Conservation (phyloP, 2,329 filamentous ascomycete species). For the Laburnicola sp. region DNA sequence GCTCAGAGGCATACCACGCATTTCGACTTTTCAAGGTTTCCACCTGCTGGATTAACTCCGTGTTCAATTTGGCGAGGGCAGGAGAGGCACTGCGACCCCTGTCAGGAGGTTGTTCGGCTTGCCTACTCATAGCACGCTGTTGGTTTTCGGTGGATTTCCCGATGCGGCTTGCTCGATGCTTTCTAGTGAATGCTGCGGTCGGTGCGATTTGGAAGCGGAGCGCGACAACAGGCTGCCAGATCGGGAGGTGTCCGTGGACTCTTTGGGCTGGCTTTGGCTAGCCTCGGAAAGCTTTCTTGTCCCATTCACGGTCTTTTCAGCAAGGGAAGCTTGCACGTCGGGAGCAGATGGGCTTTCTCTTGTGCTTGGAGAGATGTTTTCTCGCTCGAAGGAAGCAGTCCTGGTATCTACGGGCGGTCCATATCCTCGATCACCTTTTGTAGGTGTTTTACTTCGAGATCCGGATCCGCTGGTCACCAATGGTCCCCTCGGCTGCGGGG, state of each 20-base stretch:
- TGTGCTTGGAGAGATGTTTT: slow-evolving; percentile 53
- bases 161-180: slow-evolving; percentile 54
- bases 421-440: slow-evolving; percentile 52
- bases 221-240: slow-evolving; percentile 41
- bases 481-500: slow-evolving; percentile 59
- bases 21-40: slow-evolving; percentile 83
- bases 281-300: slow-evolving; percentile 37
- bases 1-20: slow-evolving; percentile 95
- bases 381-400: slow-evolving; percentile 51
- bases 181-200: slow-evolving; percentile 67
- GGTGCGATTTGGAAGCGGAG: slow-evolving; percentile 49
- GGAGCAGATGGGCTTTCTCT: slow-evolving; percentile 38
- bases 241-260: slow-evolving; percentile 42
- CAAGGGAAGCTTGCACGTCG: slow-evolving; percentile 20
- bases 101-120: slow-evolving; percentile 56
- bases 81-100: slow-evolving; percentile 63
- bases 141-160: slow-evolving; percentile 37
- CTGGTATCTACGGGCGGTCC: slow-evolving; percentile 50
- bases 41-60: slow-evolving; percentile 80
- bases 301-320: slow-evolving; percentile 16
- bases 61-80: slow-evolving; percentile 65
- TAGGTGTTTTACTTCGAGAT: slow-evolving; percentile 55
- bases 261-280: slow-evolving; percentile 36
- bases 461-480: slow-evolving; percentile 29
- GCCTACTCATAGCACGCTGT: slow-evolving; percentile 35